Base-by-base conservation (phyloP, 1,284 basidiomycete genomes). In the Singerocomus rubriflavus region DNA sequence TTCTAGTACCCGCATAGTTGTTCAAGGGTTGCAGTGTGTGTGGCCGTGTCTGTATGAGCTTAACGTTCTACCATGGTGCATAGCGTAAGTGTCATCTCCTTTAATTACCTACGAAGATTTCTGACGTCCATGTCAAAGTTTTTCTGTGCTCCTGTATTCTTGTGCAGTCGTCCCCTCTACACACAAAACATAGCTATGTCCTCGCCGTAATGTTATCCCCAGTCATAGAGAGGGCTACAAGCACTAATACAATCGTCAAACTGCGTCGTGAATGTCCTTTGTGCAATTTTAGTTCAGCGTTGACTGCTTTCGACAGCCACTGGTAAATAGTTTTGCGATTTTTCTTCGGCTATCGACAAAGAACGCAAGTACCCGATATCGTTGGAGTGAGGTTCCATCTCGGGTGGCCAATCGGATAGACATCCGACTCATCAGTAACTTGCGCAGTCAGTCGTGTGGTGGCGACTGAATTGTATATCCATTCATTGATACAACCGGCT, bases 1-100 rank as follows among this genome's bases (percentile, higher is more conserved):
- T 88, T 48, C 77, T 88, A 71, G 77, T 88, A 21, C 85, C 84
- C 40, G 78, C 78, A 35, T 86, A 47, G 44, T 33, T 36, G 46
- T 25, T 31, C 25, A 34, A 30, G 34, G 25, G 16, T 32, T 38
- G 45, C 29, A 30, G 39, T 38, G 29, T 7, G 34, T 21, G 41
- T 46, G 40, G 29, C n/a, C 12, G 25, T 37, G 14, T 29, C 7
- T 10, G 30, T 44, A 32, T 10, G 26, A 31, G 42, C 26, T 14
- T 8, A 4, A 17, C n/a, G 16, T 31, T 39, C 25, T 16, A 40
- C 16, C 5, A 26, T 44, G 17, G 25, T 25, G 42, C 33, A 9
- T 31, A 12, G 43, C 42, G 63, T 67, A 45, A 46, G 61, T 48
- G n/a, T 5, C 33, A 9, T 32, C 5, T 47, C 17, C 16, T 35